Percentiles rank a stretch among this genome's conserved stretches.
Evolutionary conservation across 768 basidiomycete genomes (phyloP).

Genomic region (Coprinopsis marcescibilis): DNA sequence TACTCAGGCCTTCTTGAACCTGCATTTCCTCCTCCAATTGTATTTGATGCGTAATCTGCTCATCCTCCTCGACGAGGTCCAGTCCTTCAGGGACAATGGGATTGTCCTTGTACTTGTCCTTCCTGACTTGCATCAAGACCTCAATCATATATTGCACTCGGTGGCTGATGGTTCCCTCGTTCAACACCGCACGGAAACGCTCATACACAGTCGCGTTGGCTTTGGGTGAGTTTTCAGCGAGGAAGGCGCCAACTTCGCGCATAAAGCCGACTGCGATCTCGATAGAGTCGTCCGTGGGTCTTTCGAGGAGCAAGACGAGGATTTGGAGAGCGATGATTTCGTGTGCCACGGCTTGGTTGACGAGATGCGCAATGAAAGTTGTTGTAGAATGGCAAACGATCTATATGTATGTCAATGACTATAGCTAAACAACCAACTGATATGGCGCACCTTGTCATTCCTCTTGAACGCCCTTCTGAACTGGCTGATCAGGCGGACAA

Average conservation of each 20-base stretch:
- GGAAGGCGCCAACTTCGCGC: slow-evolving; percentile 94
- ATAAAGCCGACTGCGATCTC: slow-evolving; percentile 98
- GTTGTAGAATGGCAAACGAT: slow-evolving; percentile 91
- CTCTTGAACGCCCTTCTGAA: slow-evolving; percentile 93
- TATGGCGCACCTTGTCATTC: slow-evolving; percentile 86
- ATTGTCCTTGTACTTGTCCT: slow-evolving; percentile 99
- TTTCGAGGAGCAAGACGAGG: slow-evolving; percentile 89
- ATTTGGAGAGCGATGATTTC: slow-evolving; percentile 95
- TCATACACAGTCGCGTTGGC: slow-evolving; percentile 94
- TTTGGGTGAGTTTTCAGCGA: slow-evolving; percentile 89
- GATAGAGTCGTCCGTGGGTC: slow-evolving; percentile 95
- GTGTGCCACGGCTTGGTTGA: slow-evolving; percentile 90
- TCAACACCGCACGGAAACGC: slow-evolving; percentile 93
- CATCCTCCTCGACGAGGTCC: slow-evolving; percentile 96
- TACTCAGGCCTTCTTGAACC: slow-evolving; percentile 91
- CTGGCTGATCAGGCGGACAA: slow-evolving; percentile 88
- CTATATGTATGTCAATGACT: slow-evolving; percentile 33
- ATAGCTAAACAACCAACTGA: slow-evolving; percentile 7
- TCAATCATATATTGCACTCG: slow-evolving; percentile 99
- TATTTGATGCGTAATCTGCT: slow-evolving; percentile 94
- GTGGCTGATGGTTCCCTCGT: slow-evolving; percentile 92
- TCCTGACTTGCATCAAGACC: slow-evolving; percentile 97
- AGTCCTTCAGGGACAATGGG: slow-evolving; percentile 90
- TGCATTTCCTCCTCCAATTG: slow-evolving; percentile 90
- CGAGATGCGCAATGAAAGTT: slow-evolving; percentile 85